Evolutionary conservation across 1,284 basidiomycete species (phyloP).

Genomic region (Chondrostereum purpureum): DNA sequence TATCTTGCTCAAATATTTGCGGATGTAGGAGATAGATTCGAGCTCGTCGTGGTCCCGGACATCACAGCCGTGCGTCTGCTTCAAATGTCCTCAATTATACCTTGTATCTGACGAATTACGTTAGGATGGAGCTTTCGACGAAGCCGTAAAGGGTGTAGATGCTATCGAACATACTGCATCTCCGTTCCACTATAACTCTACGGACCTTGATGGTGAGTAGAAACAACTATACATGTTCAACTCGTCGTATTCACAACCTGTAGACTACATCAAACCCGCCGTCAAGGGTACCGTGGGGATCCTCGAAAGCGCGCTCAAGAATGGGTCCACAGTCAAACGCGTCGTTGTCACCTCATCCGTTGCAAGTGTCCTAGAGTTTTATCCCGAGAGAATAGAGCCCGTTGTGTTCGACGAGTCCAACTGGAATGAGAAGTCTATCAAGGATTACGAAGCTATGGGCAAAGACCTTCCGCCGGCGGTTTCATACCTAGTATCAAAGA

Average conservation of each 20-base stretch:
- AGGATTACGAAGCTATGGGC: conserved; percentile 47
- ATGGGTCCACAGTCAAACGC: conserved; percentile 48
- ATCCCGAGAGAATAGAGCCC: conserved; percentile 17
- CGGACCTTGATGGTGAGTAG: conserved; percentile 32
- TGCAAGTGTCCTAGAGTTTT: conserved; percentile 17
- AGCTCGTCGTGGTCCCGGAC: not conserved
- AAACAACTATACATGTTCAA: too few species aligned
- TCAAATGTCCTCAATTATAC: not conserved
- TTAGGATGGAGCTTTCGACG: conserved; percentile 59
- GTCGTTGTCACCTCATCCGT: conserved; percentile 54
- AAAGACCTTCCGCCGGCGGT: conserved; percentile 30
- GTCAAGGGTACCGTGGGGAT: conserved; percentile 57
- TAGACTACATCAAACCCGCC: conserved; percentile 58
- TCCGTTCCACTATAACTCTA: conserved; percentile 32
- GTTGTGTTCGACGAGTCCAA: conserved; percentile 36
- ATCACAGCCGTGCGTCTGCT: not conserved
- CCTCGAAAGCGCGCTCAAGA: conserved; percentile 45
- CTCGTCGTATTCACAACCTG: not conserved
- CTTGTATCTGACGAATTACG: not conserved
- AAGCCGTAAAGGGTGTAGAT: conserved; percentile 58
- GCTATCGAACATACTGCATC: conserved; percentile 51
- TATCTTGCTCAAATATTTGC: not conserved
- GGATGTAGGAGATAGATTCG: not conserved
- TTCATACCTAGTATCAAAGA: conserved; percentile 61
- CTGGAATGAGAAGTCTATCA: conserved; percentile 61